A percentile compares a stretch with the other conserved stretches of the same genome.
phyloP scores from a whole-genome alignment of 257 asterid species.

The Lycium ferocissimum region DNA sequence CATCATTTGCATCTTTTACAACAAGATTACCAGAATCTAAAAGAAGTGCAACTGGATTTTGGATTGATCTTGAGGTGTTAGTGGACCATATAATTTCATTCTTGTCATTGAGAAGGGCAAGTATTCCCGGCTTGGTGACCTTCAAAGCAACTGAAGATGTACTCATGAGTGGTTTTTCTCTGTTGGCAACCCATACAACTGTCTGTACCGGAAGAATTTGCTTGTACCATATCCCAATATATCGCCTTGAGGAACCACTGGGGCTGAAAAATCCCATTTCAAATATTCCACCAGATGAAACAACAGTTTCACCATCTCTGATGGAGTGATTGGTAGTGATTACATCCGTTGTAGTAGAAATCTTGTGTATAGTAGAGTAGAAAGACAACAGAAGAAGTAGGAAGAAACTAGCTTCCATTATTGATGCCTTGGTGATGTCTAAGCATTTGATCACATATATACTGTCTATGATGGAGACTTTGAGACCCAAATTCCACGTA shows the following conservation, averaged over 20 bases:
- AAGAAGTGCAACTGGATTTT: conserved; percentile 37
- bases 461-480: neutral
- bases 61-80: conserved; percentile 11
- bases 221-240: conserved; percentile 24
- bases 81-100: conserved; percentile 38
- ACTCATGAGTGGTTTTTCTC: conserved; percentile 1
- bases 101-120: conserved; percentile 12
- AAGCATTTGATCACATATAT: neutral
- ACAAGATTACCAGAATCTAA: conserved; percentile 52
- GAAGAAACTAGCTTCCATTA: neutral
- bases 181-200: conserved; percentile 30
- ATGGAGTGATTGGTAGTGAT: conserved; percentile 7
- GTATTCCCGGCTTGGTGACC: conserved; percentile 26
- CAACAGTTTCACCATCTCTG: conserved; percentile 16
- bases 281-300: conserved; percentile 15
- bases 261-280: conserved; percentile 11
- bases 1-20: conserved; percentile 41
- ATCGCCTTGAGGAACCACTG: neutral
- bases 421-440: neutral
- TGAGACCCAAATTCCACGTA: neutral
- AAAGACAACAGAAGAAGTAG: neutral
- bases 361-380: neutral
- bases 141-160: conserved; percentile 18
- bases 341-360: neutral
- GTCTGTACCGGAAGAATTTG: neutral